A percentile compares a stretch with the other conserved stretches of the same genome.
Evolutionary conservation across 768 basidiomycete genomes (phyloP).

Genomic region (Austroboletus eburneus): DNA sequence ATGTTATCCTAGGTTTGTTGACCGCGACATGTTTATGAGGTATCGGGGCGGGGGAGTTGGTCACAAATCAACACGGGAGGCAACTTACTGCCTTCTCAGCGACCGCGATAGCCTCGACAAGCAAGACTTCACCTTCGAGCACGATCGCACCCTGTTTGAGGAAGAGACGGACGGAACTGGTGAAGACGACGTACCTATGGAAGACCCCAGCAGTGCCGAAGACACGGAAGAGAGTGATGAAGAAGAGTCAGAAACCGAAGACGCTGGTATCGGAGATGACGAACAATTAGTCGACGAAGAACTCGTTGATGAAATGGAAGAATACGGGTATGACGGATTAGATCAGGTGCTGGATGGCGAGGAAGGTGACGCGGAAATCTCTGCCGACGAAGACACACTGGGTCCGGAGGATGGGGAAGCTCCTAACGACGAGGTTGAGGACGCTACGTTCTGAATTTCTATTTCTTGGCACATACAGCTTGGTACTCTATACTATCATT

Average conservation of each 20-base stretch:
- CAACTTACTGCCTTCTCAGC: not conserved
- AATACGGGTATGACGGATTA: not conserved
- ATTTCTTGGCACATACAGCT: not conserved
- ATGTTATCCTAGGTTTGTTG: not conserved
- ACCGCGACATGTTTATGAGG: not conserved
- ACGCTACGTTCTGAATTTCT: not conserved
- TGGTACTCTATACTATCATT: not conserved
- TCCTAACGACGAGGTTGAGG: not conserved
- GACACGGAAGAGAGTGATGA: not conserved
- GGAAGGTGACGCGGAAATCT: not conserved
- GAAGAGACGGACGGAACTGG: not conserved
- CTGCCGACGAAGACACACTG: not conserved
- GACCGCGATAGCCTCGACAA: not conserved
- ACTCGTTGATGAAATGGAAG: not conserved
- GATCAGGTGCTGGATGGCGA: not conserved
- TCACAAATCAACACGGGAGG: not conserved
- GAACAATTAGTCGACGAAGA: not conserved
- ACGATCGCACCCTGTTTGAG: not conserved
- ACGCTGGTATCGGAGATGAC: not conserved
- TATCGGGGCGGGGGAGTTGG: not conserved
- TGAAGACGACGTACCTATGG: not conserved
- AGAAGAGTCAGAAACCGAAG: not conserved
- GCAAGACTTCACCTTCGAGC: not conserved
- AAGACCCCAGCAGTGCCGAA: not conserved
- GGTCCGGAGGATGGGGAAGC: not conserved